These are phyloP conservation scores for Rosa hybrid DNA, from an alignment of 331 rosid genomes.

Conservation along the genomic window DNA sequence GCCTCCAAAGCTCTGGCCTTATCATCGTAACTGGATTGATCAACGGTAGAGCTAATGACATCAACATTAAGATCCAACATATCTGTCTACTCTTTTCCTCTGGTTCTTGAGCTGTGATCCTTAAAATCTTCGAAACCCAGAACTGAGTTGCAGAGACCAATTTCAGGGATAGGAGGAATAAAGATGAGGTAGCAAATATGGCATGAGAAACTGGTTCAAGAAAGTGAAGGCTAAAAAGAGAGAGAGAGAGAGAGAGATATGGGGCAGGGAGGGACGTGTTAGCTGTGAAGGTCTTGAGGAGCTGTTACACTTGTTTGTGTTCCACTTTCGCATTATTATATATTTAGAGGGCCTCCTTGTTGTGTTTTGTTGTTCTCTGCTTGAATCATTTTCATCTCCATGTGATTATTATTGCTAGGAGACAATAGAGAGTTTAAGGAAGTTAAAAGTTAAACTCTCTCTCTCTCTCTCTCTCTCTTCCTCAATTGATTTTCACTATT, in stretches of 20 bases:
- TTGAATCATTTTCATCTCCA: not conserved
- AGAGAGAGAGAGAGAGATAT: conserved; percentile 18
- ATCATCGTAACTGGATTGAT: conserved; percentile 9
- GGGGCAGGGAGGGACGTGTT: conserved; percentile 29
- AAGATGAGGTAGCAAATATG: not conserved
- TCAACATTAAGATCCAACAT: conserved; percentile 62
- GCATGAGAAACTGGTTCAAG: not conserved
- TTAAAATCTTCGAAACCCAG: not conserved
- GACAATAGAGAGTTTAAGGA: not conserved
- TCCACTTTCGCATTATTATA: conserved; percentile 3
- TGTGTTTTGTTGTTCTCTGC: not conserved
- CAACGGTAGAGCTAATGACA: not conserved
- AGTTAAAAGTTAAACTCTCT: not conserved
- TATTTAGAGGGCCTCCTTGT: not conserved
- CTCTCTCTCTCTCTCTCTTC: not conserved
- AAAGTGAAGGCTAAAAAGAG: conserved; percentile 23
- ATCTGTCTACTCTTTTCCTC: too few species aligned
- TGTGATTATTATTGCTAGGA: conserved; percentile 2
- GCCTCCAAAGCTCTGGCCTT: conserved; percentile 18
- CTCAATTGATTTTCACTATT: not conserved
- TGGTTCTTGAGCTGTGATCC: not conserved
- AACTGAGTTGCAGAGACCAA: not conserved
- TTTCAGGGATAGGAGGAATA: not conserved
- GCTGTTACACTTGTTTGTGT: conserved; percentile 14
- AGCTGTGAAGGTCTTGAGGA: conserved; percentile 15